These are phyloP conservation scores for Cordyceps javanica DNA, from an alignment of 2,329 filamentous ascomycete species.

Conservation along the genomic window DNA sequence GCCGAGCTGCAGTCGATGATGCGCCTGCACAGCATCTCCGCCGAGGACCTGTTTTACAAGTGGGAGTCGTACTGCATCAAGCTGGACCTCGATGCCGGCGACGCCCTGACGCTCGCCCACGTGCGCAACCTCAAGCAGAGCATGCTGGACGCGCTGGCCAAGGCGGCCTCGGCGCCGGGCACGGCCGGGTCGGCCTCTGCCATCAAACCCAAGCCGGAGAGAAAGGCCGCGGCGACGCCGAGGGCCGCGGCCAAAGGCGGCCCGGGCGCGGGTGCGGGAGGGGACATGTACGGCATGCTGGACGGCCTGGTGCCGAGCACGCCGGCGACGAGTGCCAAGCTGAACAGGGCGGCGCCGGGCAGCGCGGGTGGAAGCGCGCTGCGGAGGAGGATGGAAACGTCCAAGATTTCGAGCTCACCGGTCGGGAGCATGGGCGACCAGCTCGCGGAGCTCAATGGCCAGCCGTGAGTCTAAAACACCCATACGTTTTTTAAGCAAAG, in stretches of 20 bases:
- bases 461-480: conserved; percentile 22
- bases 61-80: conserved; percentile 98
- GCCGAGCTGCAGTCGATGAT: conserved; percentile 80
- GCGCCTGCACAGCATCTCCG: conserved; percentile 70
- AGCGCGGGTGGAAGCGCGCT: conserved; percentile 22
- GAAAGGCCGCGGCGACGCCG: conserved; percentile 54
- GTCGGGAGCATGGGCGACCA: conserved; percentile 28
- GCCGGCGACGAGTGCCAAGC: conserved; percentile 38
- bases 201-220: conserved; percentile 44
- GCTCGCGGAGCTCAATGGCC: conserved; percentile 25
- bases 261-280: conserved; percentile 34
- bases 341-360: conserved; percentile 28
- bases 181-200: conserved; percentile 36
- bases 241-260: conserved; percentile 54
- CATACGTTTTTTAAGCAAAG: no score
- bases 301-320: conserved; percentile 65
- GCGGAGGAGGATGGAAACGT: conserved; percentile 27
- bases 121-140: conserved; percentile 78
- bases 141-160: conserved; percentile 77
- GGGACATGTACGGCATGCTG: conserved; percentile 80
- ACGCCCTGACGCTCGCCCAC: conserved; percentile 58
- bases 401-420: conserved; percentile 28
- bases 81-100: conserved; percentile 76
- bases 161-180: conserved; percentile 56
- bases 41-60: conserved; percentile 92